Evolutionary conservation across 2,329 filamentous ascomycete species (phyloP).

Genomic region (Fusarium coicis): DNA sequence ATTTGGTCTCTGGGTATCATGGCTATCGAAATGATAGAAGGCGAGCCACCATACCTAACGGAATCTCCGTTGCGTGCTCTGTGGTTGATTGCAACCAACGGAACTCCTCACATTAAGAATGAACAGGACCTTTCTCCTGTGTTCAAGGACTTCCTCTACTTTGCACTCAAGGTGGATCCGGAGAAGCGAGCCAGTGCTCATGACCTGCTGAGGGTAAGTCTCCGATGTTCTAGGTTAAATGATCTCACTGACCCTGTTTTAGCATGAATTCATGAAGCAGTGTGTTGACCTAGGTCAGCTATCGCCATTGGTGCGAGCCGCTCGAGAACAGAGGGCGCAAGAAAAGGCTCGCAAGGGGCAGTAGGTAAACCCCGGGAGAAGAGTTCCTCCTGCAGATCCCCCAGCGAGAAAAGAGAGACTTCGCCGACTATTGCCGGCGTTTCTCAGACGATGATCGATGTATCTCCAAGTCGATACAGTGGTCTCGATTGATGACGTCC

Average conservation of each 20-base stretch:
- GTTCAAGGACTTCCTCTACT: conserved; percentile 91
- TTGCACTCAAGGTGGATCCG: conserved; percentile 95
- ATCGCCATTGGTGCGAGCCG: conserved; percentile 86
- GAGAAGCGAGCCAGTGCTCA: conserved; percentile 96
- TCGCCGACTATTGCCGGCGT: conserved; percentile 25
- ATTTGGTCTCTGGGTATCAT: conserved; percentile 99
- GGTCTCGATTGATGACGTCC: conserved; percentile 17
- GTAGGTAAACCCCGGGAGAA: conserved; percentile 41
- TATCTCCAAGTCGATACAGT: conserved; percentile 12
- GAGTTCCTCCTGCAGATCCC: conserved; percentile 20
- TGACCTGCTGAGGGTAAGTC: conserved; percentile 86
- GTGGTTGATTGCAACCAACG: conserved; percentile 96
- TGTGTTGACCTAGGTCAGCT: conserved; percentile 81
- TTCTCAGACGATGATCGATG: conserved; percentile 31
- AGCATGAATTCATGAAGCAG: conserved; percentile 85
- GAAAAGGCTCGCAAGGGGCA: conserved; percentile 79
- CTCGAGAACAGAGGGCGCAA: conserved; percentile 84
- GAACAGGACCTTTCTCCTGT: conserved; percentile 82
- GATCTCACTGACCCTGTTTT: conserved; percentile 34
- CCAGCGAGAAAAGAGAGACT: conserved; percentile 22
- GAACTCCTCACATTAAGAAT: conserved; percentile 94
- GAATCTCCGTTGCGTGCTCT: conserved; percentile 93
- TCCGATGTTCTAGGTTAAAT: conserved; percentile 45
- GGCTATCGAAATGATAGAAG: conserved; percentile 99
- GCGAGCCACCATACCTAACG: conserved; percentile 95